Base-by-base conservation (phyloP, 257 asterid genomes). In the Forsythia suspensa region DNA sequence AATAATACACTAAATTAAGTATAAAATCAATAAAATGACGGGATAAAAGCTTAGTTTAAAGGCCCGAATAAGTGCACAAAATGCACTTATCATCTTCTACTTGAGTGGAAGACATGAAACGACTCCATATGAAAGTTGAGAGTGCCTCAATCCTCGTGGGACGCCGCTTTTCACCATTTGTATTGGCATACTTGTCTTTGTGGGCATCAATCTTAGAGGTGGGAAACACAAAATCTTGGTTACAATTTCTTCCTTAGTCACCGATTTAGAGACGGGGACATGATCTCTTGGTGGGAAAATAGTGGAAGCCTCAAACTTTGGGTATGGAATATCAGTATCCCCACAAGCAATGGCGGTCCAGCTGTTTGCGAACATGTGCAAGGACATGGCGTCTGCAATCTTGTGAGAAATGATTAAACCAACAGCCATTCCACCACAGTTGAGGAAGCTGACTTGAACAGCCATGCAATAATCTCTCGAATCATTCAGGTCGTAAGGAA, bases 61-160 rank as follows among this genome's bases (percentile, higher is more conserved):
- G n/a, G n/a, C n/a, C n/a, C n/a, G n/a, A n/a, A n/a, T n/a, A n/a
- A n/a, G n/a, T n/a, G n/a, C n/a, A n/a, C n/a, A n/a, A n/a, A n/a
- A n/a, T n/a, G n/a, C n/a, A n/a, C n/a, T n/a, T n/a, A n/a, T n/a
- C n/a, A n/a, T n/a, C n/a, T 41, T 61, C 55, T 0, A 16, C 20
- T 2, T 77, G 80, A 51, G 76, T 79, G 8, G 82, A 73, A 3
- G 81, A 52, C 34, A 82, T 34, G 66, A 77, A 83, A 76, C 88
- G 86, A 13, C 79, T 83, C 89, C 91, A 87, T 8, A 88, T 15
- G 55, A 90, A 88, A 70, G 91, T 81, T 5, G 87, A 86, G 44
- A 88, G 41, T 7, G 90, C 88, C 65, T 85, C 91, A 15, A 86
- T 80, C 55, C 88, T 71, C 0, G 83, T 80, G 13, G 88, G 89